phyloP scores from a whole-genome alignment of 768 basidiomycete species.

The Xanthoconium purpureum region DNA sequence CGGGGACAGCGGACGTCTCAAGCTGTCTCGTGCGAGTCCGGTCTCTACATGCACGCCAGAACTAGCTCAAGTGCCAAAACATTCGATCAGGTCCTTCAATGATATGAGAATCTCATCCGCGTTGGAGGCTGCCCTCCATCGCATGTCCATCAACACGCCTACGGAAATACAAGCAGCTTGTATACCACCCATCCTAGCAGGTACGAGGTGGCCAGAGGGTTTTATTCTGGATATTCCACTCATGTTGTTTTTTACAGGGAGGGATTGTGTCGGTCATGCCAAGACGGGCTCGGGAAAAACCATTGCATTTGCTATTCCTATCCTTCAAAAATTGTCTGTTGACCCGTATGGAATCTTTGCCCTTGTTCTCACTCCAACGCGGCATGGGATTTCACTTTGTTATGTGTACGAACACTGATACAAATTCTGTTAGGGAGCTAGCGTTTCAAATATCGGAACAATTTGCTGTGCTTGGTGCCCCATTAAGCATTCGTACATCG shows the following conservation, averaged over 20 bases:
- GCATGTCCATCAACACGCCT: slow-evolving; percentile 83
- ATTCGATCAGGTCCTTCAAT: slow-evolving; percentile 40
- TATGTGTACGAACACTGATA: neutral
- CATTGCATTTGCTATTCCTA: slow-evolving; percentile 93
- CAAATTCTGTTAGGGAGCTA: slow-evolving; percentile 61
- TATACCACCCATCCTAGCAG: slow-evolving; percentile 80
- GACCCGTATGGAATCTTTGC: slow-evolving; percentile 97
- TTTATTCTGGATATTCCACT: neutral
- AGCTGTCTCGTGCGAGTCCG: slow-evolving; percentile 22
- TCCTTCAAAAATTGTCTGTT: slow-evolving; percentile 78
- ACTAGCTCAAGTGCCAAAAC: slow-evolving; percentile 5
- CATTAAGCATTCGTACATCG: slow-evolving; percentile 77
- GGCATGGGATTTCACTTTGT: slow-evolving; percentile 46
- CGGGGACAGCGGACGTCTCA: slow-evolving; percentile 15
- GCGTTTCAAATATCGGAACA: slow-evolving; percentile 98
- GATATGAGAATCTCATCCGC: slow-evolving; percentile 57
- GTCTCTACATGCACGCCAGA: slow-evolving; percentile 7
- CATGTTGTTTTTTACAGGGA: slow-evolving; percentile 47
- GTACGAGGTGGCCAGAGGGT: slow-evolving; percentile 33
- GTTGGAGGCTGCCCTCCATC: slow-evolving; percentile 61
- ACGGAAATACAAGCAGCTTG: slow-evolving; percentile 90
- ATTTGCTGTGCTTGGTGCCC: slow-evolving; percentile 83
- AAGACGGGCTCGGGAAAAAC: slow-evolving; percentile 99
- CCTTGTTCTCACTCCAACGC: slow-evolving; percentile 89
- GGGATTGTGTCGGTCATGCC: slow-evolving; percentile 96